phyloP scores from a whole-genome alignment of 192 early-diverging fungal species.

The Backusella tarrabulga region DNA sequence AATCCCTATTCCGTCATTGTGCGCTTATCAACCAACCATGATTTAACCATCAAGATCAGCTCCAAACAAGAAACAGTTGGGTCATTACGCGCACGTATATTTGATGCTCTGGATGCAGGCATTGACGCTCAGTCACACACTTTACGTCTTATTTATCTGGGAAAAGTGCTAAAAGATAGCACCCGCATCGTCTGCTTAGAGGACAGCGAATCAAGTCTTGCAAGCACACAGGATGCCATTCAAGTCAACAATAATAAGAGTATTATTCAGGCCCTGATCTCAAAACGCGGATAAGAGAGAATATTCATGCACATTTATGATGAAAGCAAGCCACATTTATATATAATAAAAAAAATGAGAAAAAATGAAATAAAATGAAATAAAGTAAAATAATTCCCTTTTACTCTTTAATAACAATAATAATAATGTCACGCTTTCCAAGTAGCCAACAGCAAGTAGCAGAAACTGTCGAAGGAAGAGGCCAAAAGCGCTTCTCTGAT shows the following conservation, averaged over 20 bases:
- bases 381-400: neutral
- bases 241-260: neutral
- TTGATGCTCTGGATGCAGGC: conserved; percentile 3
- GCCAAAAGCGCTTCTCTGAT: neutral
- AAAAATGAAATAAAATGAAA: too few species aligned
- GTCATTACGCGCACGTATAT: conserved; percentile 26
- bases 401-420: neutral
- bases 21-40: conserved; percentile 34
- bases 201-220: neutral
- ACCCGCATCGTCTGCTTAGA: neutral
- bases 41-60: conserved; percentile 16
- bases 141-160: conserved; percentile 51
- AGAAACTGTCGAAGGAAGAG: neutral
- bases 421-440: neutral
- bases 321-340: neutral
- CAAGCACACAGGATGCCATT: neutral
- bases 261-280: neutral
- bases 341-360: neutral
- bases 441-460: neutral
- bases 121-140: conserved; percentile 16
- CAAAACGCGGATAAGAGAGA: neutral
- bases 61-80: conserved; percentile 31
- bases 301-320: neutral
- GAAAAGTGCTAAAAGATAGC: conserved; percentile 39
- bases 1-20: conserved; percentile 20